These are phyloP conservation scores for Apiotrichum veenhuisii DNA, from an alignment of 1,284 basidiomycete genomes.

Conservation along the genomic window DNA sequence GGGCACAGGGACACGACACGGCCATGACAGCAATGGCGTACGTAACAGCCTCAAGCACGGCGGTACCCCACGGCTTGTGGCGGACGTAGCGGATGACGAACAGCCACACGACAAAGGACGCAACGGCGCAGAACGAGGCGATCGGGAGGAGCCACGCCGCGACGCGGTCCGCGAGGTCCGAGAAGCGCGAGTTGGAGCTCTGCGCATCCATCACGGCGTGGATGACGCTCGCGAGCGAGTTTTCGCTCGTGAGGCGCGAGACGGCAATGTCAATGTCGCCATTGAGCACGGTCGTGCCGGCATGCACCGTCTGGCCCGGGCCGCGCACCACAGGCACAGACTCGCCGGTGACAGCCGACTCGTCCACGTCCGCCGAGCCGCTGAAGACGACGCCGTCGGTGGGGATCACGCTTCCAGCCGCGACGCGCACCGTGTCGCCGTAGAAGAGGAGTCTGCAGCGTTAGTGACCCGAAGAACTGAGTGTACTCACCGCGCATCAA, in stretches of 20 bases:
- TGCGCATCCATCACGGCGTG: slow-evolving; percentile 43
- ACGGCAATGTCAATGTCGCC: slow-evolving; percentile 50
- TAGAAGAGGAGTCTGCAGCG: slow-evolving; percentile 43
- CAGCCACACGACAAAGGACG: slow-evolving; percentile 51
- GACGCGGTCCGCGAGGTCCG: slow-evolving; percentile 24
- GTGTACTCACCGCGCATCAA: slow-evolving; percentile 21
- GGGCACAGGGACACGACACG: slow-evolving; percentile 53
- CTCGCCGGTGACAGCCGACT: slow-evolving; percentile 55
- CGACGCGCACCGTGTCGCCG: slow-evolving; percentile 50
- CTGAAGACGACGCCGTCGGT: slow-evolving; percentile 52
- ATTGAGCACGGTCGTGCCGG: slow-evolving; percentile 51
- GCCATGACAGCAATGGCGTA: slow-evolving; percentile 53
- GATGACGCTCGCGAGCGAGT: slow-evolving; percentile 52
- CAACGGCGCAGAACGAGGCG: slow-evolving; percentile 13
- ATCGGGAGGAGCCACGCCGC: slow-evolving; percentile 19
- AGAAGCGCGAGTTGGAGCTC: slow-evolving; percentile 13
- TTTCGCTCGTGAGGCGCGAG: slow-evolving; percentile 50
- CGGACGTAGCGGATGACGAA: slow-evolving; percentile 45
- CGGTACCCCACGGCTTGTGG: slow-evolving; percentile 29
- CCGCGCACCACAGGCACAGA: slow-evolving; percentile 50
- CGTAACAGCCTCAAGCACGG: slow-evolving; percentile 46
- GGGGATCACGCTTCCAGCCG: slow-evolving; percentile 48
- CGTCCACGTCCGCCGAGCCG: slow-evolving; percentile 52
- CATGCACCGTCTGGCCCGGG: slow-evolving; percentile 46
- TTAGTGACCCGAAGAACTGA: neutral